Percentiles rank a stretch among this genome's conserved stretches.
Evolutionary conservation across 352 stramenopile genomes (phyloP).

Genomic region (Globisporangium mamillatum): DNA sequence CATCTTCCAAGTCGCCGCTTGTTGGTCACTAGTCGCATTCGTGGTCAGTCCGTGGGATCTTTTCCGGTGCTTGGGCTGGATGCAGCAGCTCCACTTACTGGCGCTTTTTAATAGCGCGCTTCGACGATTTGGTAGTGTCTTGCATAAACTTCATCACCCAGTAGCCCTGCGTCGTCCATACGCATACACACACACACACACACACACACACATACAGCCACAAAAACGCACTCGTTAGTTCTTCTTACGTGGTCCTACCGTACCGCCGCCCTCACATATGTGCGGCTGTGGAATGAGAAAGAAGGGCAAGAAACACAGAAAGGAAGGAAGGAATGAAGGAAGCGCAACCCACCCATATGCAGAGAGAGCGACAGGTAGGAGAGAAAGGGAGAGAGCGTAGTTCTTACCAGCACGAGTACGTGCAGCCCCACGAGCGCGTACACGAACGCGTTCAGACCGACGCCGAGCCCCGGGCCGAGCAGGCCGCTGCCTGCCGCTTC

Average conservation of each 20-base stretch:
- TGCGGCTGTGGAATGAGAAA: too few species aligned
- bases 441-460: slow-evolving; percentile 69
- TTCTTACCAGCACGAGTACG: slow-evolving; percentile 63
- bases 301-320: background rate
- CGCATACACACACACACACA: background rate
- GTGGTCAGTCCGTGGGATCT: background rate
- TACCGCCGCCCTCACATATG: background rate
- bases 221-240: slow-evolving; percentile 5
- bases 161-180: slow-evolving; percentile 32
- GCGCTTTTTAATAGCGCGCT: slow-evolving; percentile 53
- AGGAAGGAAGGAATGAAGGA: background rate
- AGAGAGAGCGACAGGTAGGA: slow-evolving; percentile 14
- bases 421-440: slow-evolving; percentile 64
- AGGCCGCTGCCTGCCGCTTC: slow-evolving; percentile 16
- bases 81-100: slow-evolving; percentile 29
- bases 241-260: background rate
- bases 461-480: slow-evolving; percentile 40
- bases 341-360: slow-evolving; percentile 17
- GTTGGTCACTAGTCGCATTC: background rate
- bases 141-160: slow-evolving; percentile 68
- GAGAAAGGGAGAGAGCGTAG: slow-evolving; percentile 16
- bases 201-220: background rate
- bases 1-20: background rate
- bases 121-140: slow-evolving; percentile 36
- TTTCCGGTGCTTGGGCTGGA: slow-evolving; percentile 3